Percentiles rank a stretch among this genome's conserved stretches.
These are phyloP conservation scores for Sherardia arvensis DNA, from an alignment of 257 asterid species.

Conservation along the genomic window DNA sequence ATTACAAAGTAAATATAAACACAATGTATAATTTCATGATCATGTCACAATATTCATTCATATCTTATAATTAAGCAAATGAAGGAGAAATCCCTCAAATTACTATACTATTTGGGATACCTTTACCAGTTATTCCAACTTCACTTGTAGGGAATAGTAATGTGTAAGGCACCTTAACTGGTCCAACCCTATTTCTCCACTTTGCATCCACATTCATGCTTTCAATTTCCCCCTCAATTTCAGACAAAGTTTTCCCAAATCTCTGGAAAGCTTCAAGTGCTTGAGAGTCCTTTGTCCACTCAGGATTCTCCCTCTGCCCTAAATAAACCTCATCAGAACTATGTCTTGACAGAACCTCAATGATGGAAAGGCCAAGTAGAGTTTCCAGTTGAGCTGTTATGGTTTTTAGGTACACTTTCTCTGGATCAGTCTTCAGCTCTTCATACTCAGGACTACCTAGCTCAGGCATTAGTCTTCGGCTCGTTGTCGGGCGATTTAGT, in stretches of 20 bases:
- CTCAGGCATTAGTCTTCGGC: conserved; percentile 66
- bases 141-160: conserved; percentile 56
- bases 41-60: not conserved
- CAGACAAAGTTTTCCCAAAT: conserved; percentile 41
- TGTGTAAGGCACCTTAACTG: conserved; percentile 64
- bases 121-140: conserved; percentile 62
- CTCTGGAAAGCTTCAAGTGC: conserved; percentile 39
- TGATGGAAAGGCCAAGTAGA: conserved; percentile 52
- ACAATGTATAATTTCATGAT: too few species aligned
- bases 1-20: not conserved
- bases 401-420: conserved; percentile 55
- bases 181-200: conserved; percentile 63
- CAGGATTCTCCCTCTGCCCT: conserved; percentile 54
- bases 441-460: conserved; percentile 44
- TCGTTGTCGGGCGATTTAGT: conserved; percentile 58
- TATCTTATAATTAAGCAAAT: not conserved
- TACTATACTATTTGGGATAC: conserved; percentile 62
- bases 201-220: conserved; percentile 44
- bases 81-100: conserved; percentile 2
- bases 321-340: conserved; percentile 62
- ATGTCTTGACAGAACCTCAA: conserved; percentile 68
- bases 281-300: conserved; percentile 57
- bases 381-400: conserved; percentile 54
- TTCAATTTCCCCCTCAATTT: conserved; percentile 36
- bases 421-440: conserved; percentile 52